A percentile compares a stretch with the other conserved stretches of the same genome.
Evolutionary conservation across 2,329 filamentous ascomycete species (phyloP).

Genomic region (Fusarium goolgardi): DNA sequence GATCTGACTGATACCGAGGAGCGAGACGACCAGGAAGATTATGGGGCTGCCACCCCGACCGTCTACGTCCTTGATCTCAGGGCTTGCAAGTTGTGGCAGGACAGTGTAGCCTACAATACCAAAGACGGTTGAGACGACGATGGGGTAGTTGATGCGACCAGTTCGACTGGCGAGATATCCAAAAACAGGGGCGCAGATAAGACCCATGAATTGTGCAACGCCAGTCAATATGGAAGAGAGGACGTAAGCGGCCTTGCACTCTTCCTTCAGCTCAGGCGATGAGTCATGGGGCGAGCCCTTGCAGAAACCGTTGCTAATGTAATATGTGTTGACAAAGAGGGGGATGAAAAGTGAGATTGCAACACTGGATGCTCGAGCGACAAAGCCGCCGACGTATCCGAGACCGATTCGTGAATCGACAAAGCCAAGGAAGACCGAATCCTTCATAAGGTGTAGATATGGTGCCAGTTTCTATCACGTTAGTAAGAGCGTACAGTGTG

Average conservation of each 20-base stretch:
- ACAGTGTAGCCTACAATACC: constrained; percentile 82
- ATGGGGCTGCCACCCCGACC: constrained; percentile 74
- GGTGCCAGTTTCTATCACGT: constrained; percentile 58
- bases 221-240: constrained; percentile 89
- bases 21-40: constrained; percentile 80
- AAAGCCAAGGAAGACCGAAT: constrained; percentile 76
- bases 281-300: constrained; percentile 72
- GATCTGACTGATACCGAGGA: constrained; percentile 94
- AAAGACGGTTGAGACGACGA: constrained; percentile 76
- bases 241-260: constrained; percentile 88
- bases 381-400: constrained; percentile 93
- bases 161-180: constrained; percentile 83
- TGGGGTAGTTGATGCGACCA: constrained; percentile 75
- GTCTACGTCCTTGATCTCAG: constrained; percentile 74
- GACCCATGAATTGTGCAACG: constrained; percentile 85
- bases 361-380: constrained; percentile 92
- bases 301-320: constrained; percentile 84
- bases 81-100: constrained; percentile 81
- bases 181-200: constrained; percentile 87
- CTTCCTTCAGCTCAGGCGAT: constrained; percentile 80
- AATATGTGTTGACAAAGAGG: constrained; percentile 91
- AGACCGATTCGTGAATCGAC: constrained; percentile 82
- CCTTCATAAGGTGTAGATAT: constrained; percentile 69
- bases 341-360: constrained; percentile 96
- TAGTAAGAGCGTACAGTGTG: neutral